Base-by-base conservation (phyloP, 2,329 filamentous ascomycete genomes). In the Colletotrichum neosansevieriae region DNA sequence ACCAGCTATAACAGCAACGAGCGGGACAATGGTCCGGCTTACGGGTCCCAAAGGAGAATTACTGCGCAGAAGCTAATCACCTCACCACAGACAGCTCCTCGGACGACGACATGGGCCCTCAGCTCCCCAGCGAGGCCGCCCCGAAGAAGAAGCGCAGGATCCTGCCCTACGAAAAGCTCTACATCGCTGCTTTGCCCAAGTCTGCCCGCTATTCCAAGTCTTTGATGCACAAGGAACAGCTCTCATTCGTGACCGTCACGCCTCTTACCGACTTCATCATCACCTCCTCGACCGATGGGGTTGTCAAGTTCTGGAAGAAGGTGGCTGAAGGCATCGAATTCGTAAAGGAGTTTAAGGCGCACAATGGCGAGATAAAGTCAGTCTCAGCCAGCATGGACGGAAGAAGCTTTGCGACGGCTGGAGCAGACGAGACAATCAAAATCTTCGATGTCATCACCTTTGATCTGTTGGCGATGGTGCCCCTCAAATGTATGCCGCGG, bases 241-340 rank as follows among this genome's bases (percentile, higher is more conserved):
- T 99, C 57, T 88, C 92, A 65, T 98, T 94, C 75, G 88, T 93
- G 71, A 97, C 91, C 12, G 90, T 97, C 78, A 97, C 97, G 1
- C 94, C 94, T 1, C 84, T 91, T 68, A 98, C 95, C 68, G 96
- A 98, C 73, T 99, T 99, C 77, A 85, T 99, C 42, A 96, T 99
- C 71, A 99, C 96, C 1, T 93, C 92, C 70, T 98, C 96, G 0
- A 83, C 93, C 49, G 96, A 99, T 77, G 97, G 97, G n/a, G 92
- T 95, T 0, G 95, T 98, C 73, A 99, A 99, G 80, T 99, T 99
- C 79, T 99, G 96, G 96, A 99, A 99, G 83, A 99, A 99, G 82
- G 88, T 92, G 71, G 91, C 89, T 2, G 90, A 93, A 38, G 93
- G 93, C 1, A 92, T 99, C 67, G 97, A 99, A 81, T 99, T 99